A percentile compares a stretch with the other conserved stretches of the same genome.
These are phyloP conservation scores for Pyricularia sp. DNA, from an alignment of 2,329 filamentous ascomycete genomes.

Conservation along the genomic window DNA sequence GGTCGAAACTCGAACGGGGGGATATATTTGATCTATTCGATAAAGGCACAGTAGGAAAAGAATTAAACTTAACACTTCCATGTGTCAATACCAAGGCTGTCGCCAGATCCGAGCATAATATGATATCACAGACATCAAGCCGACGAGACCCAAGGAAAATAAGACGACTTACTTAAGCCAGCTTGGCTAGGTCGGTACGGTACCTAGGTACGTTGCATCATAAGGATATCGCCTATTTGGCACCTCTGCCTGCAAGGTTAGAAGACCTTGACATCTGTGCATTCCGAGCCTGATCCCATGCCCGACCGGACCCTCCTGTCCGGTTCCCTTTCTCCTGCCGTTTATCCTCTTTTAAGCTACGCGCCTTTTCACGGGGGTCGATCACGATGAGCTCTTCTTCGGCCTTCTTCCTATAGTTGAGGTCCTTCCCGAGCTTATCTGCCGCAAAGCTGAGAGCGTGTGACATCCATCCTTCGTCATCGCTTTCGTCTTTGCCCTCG, in stretches of 20 bases:
- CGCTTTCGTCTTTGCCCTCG: conserved; percentile 32
- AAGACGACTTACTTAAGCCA: background rate
- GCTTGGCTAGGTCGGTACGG: too few species aligned
- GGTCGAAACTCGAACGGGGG: background rate
- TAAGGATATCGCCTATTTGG: conserved; percentile 27
- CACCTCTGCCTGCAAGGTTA: conserved; percentile 46
- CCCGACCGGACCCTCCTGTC: conserved; percentile 38
- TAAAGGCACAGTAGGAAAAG: background rate
- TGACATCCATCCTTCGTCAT: conserved; percentile 66
- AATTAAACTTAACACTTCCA: background rate
- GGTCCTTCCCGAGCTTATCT: conserved; percentile 82
- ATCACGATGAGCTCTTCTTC: conserved; percentile 90
- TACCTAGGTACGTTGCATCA: too few species aligned
- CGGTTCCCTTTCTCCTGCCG: conserved; percentile 47
- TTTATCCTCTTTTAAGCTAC: conserved; percentile 58
- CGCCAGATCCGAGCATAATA: background rate
- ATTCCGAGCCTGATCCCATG: conserved; percentile 51
- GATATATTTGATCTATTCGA: background rate
- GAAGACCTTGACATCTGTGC: conserved; percentile 44
- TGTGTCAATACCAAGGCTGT: background rate
- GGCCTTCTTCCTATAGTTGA: conserved; percentile 83
- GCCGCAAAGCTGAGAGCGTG: conserved; percentile 81
- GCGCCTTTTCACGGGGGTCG: conserved; percentile 77
- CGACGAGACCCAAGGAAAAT: background rate
- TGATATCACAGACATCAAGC: background rate